Conservation (phyloP, 164 flowering plant species). For the Aristolochia contorta region DNA sequence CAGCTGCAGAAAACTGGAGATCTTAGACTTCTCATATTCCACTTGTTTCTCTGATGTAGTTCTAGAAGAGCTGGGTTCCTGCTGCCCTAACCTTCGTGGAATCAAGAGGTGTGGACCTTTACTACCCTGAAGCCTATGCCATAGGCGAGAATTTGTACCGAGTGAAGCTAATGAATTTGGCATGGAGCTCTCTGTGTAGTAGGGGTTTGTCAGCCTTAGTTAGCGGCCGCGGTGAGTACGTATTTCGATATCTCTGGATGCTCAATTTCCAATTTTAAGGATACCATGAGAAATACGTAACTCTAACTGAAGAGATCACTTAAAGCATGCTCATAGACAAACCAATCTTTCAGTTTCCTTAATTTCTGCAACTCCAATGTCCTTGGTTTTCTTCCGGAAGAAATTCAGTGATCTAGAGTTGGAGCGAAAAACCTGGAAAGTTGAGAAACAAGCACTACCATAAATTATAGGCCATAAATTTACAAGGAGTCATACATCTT, state of each 20-base stretch:
- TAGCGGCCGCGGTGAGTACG: background rate
- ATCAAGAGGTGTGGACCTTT: conserved; percentile 8
- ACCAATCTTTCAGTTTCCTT: conserved; percentile 36
- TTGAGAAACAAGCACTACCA: conserved; percentile 2
- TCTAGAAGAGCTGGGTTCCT: conserved; percentile 11
- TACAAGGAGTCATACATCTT: no score
- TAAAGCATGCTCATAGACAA: background rate
- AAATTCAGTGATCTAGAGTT: conserved; percentile 79
- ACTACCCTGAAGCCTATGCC: conserved; percentile 1
- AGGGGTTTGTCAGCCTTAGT: conserved; percentile 1
- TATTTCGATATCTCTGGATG: conserved; percentile 1
- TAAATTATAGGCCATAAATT: no score
- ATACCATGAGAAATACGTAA: no score
- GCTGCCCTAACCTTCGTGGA: conserved; percentile 15
- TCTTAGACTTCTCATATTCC: conserved; percentile 13
- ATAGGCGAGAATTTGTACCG: background rate
- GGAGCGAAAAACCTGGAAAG: conserved; percentile 66
- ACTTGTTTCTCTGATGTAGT: conserved; percentile 4
- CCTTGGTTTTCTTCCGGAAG: conserved; percentile 31
- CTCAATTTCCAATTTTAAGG: no score
- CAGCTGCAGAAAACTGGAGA: conserved; percentile 9
- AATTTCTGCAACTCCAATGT: conserved; percentile 2
- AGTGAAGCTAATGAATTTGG: conserved; percentile 4
- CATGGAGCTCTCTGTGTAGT: background rate
- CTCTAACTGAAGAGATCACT: no score